phyloP scores from a whole-genome alignment of 192 early-diverging fungal species.

The Geranomyces michiganensis region DNA sequence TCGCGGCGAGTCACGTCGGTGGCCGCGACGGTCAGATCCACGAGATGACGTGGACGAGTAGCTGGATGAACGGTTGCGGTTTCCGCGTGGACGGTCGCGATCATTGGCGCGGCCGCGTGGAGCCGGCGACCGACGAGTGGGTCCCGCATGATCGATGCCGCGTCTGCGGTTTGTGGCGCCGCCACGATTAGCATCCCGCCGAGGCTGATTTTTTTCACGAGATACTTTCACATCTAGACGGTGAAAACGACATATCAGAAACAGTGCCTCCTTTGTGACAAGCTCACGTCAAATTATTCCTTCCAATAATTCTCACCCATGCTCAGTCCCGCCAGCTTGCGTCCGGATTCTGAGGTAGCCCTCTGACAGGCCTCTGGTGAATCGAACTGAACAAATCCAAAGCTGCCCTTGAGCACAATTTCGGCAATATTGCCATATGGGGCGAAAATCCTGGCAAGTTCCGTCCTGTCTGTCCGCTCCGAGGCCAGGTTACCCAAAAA shows the following conservation, averaged over 20 bases:
- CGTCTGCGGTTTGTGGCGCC: conserved; percentile 11
- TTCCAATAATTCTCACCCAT: conserved; percentile 41
- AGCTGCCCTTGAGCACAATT: conserved; percentile 48
- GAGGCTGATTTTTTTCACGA: conserved; percentile 29
- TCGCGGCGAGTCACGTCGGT: conserved; percentile 1
- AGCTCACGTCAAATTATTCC: not conserved
- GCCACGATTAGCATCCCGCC: not conserved
- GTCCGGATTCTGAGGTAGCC: conserved; percentile 52
- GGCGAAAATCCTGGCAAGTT: conserved; percentile 56
- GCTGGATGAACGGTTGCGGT: conserved; percentile 22
- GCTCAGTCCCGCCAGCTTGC: conserved; percentile 45
- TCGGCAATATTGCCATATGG: conserved; percentile 60
- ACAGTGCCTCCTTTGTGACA: not conserved
- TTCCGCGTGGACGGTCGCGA: conserved; percentile 21
- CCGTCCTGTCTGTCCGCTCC: conserved; percentile 46
- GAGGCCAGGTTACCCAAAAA: conserved; percentile 58
- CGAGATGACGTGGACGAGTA: not conserved
- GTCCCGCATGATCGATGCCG: conserved; percentile 15
- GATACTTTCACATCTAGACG: conserved; percentile 49
- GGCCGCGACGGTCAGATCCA: not conserved
- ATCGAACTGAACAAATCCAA: conserved; percentile 62
- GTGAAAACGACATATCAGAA: not conserved
- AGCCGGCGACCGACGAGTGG: not conserved
- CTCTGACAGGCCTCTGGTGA: conserved; percentile 39
- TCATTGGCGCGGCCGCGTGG: conserved; percentile 16